Conservation (phyloP, 2,329 filamentous ascomycete genomes). For the Venturia effusa region DNA sequence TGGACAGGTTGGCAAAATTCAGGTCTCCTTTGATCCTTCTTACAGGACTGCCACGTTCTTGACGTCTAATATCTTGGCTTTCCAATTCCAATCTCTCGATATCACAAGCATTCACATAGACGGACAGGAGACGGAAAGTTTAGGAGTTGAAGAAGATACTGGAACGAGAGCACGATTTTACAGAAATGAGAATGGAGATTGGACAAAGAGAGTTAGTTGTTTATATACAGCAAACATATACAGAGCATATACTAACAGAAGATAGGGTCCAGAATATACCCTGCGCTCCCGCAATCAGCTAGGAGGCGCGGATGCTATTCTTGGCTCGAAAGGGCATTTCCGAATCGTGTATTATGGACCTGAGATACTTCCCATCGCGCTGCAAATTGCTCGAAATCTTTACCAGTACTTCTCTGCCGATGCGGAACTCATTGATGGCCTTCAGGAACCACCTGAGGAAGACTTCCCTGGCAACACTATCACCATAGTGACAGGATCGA, state of each 20-base stretch:
- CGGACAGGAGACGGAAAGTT: not conserved
- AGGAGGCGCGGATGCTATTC: conserved; percentile 42
- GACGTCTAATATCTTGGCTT: conserved; percentile 32
- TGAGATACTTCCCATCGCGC: conserved; percentile 28
- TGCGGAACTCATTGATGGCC: conserved; percentile 25
- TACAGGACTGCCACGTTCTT: not conserved
- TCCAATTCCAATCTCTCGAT: conserved; percentile 10
- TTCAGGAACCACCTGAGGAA: not conserved
- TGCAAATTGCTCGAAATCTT: conserved; percentile 47
- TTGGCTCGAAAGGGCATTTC: conserved; percentile 37
- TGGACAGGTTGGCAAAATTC: conserved; percentile 39
- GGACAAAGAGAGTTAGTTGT: not conserved
- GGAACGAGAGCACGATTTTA: not conserved
- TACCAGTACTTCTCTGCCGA: conserved; percentile 49
- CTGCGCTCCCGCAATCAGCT: conserved; percentile 23
- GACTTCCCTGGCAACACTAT: conserved; percentile 35
- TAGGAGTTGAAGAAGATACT: not conserved
- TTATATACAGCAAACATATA: not conserved
- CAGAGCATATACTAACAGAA: not conserved
- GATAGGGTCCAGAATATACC: not conserved
- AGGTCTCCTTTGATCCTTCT: conserved; percentile 21
- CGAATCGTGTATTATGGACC: conserved; percentile 27
- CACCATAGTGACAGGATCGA: conserved; percentile 22
- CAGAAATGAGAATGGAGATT: not conserved
- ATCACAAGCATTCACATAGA: not conserved